Base-by-base conservation (phyloP, 805 yeast species). In the Nakazawaea wyomingensis region DNA sequence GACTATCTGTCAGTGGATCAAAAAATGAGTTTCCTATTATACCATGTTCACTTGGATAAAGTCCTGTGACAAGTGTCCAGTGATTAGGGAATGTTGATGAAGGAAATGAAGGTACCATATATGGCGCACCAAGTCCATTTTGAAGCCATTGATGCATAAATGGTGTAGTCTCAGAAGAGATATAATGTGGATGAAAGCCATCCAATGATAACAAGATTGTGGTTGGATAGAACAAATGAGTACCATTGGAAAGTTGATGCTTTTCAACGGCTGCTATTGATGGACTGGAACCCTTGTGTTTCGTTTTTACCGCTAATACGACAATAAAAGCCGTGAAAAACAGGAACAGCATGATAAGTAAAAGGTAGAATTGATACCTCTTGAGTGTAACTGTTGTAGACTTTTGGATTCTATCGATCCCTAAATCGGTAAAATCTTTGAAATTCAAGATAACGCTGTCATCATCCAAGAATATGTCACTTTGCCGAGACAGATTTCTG, bases 131-230 rank as follows among this genome's bases (percentile, higher is more conserved):
- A 39, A 67, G 73, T 4, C 68, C 72, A 20, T 75, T 61, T 4
- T 68, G 50, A 49, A 79, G 62, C 58, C 90, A 59, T 8, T 68
- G 60, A 54, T 84, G 80, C 57, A 90, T 55, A 29, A 77, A 67
- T 1, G 98, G 98, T 0, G 96, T 90, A 24, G 71, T 54, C 16
- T 68, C 63, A 5, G 72, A 52, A 2, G 82, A 78, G 10, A 90
- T 76, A 57, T 88, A 85, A 54, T 86, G 91, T 3, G 97, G 97
- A 55, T 90, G 95, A 59, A 90, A 84, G 8, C 96, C 96, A 59
- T 87, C 96, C 22, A 91, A 60, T 0, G 96, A 87, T 1, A 90
- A 68, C 36, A 89, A 57, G 1, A 90, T 63, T 1, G 96, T 90
- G 7, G 95, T 79, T n/a, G 93, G 85, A 53, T 81, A 67, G 59